Conservation (phyloP, 345 rosid genomes). For the Punica granatum region DNA sequence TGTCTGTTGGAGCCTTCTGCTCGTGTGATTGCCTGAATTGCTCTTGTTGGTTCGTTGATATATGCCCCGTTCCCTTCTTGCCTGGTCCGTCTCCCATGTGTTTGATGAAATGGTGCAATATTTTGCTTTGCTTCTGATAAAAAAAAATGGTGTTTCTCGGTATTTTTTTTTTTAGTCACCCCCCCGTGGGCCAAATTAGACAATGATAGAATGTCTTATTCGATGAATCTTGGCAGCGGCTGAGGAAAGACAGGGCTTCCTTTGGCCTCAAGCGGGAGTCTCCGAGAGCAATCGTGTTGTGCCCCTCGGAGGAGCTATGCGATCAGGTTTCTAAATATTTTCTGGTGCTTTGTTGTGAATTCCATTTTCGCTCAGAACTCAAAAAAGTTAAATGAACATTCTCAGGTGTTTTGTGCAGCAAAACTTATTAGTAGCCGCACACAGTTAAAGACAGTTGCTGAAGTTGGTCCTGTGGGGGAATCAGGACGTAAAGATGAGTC, state of each 20-base stretch:
- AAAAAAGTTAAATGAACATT: not conserved
- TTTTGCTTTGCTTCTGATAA: not conserved
- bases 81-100: not conserved
- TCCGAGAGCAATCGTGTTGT: conserved; percentile 79
- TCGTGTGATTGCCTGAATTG: not conserved
- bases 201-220: not conserved
- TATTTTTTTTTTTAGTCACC: too few relatives aligned
- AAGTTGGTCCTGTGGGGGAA: conserved; percentile 50
- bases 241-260: conserved; percentile 1
- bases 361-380: not conserved
- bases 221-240: not conserved
- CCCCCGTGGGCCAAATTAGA: not conserved
- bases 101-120: not conserved
- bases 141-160: not conserved
- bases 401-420: conserved; percentile 75
- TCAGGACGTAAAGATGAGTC: conserved; percentile 67
- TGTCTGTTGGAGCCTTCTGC: not conserved
- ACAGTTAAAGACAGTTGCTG: conserved; percentile 58
- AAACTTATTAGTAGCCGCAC: conserved; percentile 73
- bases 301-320: conserved; percentile 76
- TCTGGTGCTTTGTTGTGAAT: not conserved
- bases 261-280: conserved; percentile 63
- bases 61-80: not conserved
- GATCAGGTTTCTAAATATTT: conserved; percentile 53
- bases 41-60: not conserved